phyloP scores from a whole-genome alignment of 2,329 filamentous ascomycete species.

The Beauveria australis region DNA sequence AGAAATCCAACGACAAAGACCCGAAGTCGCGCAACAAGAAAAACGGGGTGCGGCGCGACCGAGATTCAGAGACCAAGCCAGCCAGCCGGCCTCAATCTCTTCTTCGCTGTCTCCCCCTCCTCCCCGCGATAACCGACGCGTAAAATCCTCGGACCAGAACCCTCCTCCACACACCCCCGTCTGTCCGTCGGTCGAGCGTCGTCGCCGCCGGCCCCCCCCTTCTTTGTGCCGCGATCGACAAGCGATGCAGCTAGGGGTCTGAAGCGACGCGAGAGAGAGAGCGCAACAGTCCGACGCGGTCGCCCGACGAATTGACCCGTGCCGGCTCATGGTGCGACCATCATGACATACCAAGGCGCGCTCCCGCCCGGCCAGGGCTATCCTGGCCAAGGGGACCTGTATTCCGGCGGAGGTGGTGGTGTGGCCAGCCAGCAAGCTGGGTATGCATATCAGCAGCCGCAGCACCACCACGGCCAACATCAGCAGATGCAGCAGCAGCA shows the following conservation, averaged over 20 bases:
- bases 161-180: no score
- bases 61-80: background rate
- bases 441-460: slow-evolving; percentile 18
- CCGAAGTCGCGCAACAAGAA: background rate
- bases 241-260: slow-evolving; percentile 7
- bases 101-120: background rate
- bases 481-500: slow-evolving; percentile 20
- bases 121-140: background rate
- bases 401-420: slow-evolving; percentile 5
- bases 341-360: slow-evolving; percentile 29
- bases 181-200: background rate
- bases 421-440: slow-evolving; percentile 1
- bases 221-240: background rate
- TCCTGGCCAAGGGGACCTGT: slow-evolving; percentile 27
- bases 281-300: background rate
- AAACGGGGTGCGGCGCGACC: background rate
- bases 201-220: background rate
- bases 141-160: no score
- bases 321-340: slow-evolving; percentile 17
- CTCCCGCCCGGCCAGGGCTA: slow-evolving; percentile 33
- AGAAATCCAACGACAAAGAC: background rate
- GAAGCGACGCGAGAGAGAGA: background rate
- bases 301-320: slow-evolving; percentile 2
- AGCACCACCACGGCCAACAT: slow-evolving; percentile 18
- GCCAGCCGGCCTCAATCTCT: background rate